These are phyloP conservation scores for Magnaporthiopsis incrustans DNA, from an alignment of 2,329 filamentous ascomycete genomes.

Conservation along the genomic window DNA sequence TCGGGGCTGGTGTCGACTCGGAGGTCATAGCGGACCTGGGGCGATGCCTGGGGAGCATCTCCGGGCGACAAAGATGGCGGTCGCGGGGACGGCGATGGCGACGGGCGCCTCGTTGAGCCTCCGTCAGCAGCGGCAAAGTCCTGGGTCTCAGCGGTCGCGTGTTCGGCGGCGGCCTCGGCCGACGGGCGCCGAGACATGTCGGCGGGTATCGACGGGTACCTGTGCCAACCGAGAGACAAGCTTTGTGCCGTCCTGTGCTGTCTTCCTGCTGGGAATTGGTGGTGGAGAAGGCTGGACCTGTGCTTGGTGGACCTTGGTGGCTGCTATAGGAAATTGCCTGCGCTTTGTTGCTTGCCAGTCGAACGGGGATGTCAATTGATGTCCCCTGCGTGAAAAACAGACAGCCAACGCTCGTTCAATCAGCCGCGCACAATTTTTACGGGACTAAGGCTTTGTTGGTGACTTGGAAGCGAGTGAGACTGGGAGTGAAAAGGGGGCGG, in stretches of 20 bases:
- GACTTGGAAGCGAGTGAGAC: neutral
- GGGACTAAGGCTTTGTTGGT: neutral
- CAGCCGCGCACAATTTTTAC: no score
- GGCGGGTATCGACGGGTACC: neutral
- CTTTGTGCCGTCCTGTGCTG: neutral
- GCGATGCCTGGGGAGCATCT: neutral
- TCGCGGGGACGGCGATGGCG: neutral
- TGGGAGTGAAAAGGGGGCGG: neutral
- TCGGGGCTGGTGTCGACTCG: conserved; percentile 14
- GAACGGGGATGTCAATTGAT: no score
- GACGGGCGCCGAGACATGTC: neutral
- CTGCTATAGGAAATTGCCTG: no score
- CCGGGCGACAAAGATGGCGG: neutral
- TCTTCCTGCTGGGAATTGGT: neutral
- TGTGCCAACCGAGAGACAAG: neutral
- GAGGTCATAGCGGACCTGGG: conserved; percentile 17
- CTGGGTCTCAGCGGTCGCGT: neutral
- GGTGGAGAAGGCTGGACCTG: neutral
- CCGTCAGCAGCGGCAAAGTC: neutral
- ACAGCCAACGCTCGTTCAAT: neutral
- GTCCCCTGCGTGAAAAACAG: no score
- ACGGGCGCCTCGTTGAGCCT: neutral
- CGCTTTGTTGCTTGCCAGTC: no score
- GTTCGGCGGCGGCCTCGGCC: neutral
- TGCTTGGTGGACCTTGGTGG: neutral